phyloP scores from a whole-genome alignment of 768 basidiomycete species.

The Podaxis sp. region DNA sequence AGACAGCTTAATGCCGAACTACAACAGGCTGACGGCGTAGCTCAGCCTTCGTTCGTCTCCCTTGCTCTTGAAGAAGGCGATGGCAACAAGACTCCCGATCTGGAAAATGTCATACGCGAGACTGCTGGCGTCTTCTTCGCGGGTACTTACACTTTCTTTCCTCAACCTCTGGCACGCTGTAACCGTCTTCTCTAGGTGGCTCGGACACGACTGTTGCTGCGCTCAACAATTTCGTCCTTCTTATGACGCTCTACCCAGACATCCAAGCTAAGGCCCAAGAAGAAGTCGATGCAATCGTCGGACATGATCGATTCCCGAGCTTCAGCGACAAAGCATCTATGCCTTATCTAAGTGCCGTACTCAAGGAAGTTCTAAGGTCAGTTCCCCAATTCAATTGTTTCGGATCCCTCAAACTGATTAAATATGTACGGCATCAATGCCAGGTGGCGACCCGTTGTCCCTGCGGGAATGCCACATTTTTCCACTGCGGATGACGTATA shows the following conservation, averaged over 20 bases:
- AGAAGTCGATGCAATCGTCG: slow-evolving; percentile 27
- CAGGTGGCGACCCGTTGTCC: slow-evolving; percentile 6
- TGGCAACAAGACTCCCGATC: neutral
- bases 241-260: slow-evolving; percentile 27
- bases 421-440: neutral
- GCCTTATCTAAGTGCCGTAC: slow-evolving; percentile 17
- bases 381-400: neutral
- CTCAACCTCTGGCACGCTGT: no score
- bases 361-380: slow-evolving; percentile 12
- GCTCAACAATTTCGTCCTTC: slow-evolving; percentile 22
- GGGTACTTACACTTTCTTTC: slow-evolving; percentile 18
- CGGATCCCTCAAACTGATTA: slow-evolving; percentile 3
- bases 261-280: slow-evolving; percentile 24
- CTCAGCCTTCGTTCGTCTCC: slow-evolving; percentile 8
- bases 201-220: slow-evolving; percentile 11
- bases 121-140: slow-evolving; percentile 38
- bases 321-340: slow-evolving; percentile 20
- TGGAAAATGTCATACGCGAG: slow-evolving; percentile 20
- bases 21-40: neutral
- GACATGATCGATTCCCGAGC: slow-evolving; percentile 21
- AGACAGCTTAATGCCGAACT: neutral
- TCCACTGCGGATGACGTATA: slow-evolving; percentile 29
- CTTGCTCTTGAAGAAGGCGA: slow-evolving; percentile 1
- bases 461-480: slow-evolving; percentile 25
- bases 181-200: neutral